Evolutionary conservation across 2,329 filamentous ascomycete genomes (phyloP), one percentile per base, ranked within the genome.

Genomic region (Albifimbria verrucaria): DNA sequence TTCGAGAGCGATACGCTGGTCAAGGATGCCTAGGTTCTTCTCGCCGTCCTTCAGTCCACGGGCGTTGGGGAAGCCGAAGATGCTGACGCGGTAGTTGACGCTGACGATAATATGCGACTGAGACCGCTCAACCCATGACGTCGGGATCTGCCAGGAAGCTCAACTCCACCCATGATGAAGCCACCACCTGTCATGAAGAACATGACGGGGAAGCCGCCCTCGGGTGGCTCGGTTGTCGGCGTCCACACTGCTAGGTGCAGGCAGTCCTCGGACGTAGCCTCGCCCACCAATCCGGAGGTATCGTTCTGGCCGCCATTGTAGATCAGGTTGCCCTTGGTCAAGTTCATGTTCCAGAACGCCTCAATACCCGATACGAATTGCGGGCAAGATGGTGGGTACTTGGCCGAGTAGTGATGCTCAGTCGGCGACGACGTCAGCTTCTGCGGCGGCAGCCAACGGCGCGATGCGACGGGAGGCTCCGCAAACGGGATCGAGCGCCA

Each of bases 31-130:
- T 2, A 48, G 46, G 46, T 48, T 48, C 46, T 48, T 24, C 46
- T 90, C 75, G 7, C 88, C 88, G 52, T 81, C 77, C 60, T 88
- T 11, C 3, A 48, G 25, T 21, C 46, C 46, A 9, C 46, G 46
- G 21, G 46, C 46, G 25, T 36, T 48, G 25, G 46, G 46, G 46
- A 48, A 48, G 25, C 51, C 51, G 26, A 53, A 49, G 22, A 53
- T 53, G 39, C 46, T 53, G 12, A 48, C 5, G 15, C 51, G 46
- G 45, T 53, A 53, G 47, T 53, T 53, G 36, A 53, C 48, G 46
- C 36, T 53, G 22, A 53, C 51, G 10, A 53, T 47, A 25, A 53
- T 67, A 52, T 72, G 70, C 4, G 64, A 62, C 51, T 72, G 67
- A 15, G 69, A 68, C 28, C 73, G 62, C 51, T 72, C 62, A 4